A percentile compares a stretch with the other conserved stretches of the same genome.
Conservation (phyloP, 768 basidiomycete species). For the Hygrocybe punicea region DNA sequence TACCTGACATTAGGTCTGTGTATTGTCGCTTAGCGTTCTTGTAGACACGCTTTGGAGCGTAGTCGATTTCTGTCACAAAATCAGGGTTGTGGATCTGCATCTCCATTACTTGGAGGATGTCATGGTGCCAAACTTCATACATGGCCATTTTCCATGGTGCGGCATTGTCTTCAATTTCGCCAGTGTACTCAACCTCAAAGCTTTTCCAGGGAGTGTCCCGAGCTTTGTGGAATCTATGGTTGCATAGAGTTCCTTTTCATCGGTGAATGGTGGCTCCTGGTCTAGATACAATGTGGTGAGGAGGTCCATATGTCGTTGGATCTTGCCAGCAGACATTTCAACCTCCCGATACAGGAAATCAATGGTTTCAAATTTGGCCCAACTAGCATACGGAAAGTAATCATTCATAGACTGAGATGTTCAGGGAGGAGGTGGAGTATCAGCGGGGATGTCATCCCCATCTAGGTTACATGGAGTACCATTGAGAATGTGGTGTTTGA, state of each 20-base stretch:
- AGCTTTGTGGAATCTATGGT: slow-evolving; percentile 23
- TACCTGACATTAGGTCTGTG: slow-evolving; percentile 36
- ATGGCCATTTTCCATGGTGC: too few species aligned
- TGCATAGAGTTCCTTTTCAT: slow-evolving; percentile 19
- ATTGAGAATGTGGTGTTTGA: neutral
- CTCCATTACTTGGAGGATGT: too few species aligned
- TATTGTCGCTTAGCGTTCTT: slow-evolving; percentile 16
- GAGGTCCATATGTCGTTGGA: slow-evolving; percentile 20
- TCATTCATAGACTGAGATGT: slow-evolving; percentile 7
- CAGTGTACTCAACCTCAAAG: slow-evolving; percentile 4
- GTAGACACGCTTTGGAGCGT: slow-evolving; percentile 22
- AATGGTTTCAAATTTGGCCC: slow-evolving; percentile 28
- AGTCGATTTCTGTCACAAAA: slow-evolving; percentile 22
- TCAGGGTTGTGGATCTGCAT: slow-evolving; percentile 2
- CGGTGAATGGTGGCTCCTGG: slow-evolving; percentile 16
- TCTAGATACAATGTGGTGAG: slow-evolving; percentile 22
- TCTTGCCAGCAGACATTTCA: slow-evolving; percentile 19
- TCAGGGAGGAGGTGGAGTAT: neutral
- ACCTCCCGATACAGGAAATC: slow-evolving; percentile 22
- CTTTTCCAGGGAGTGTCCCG: slow-evolving; percentile 27
- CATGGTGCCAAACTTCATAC: too few species aligned
- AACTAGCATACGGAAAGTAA: slow-evolving; percentile 27
- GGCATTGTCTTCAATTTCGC: too few species aligned
- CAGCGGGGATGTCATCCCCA: neutral
- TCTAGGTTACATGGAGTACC: too few species aligned